A percentile compares a stretch with the other conserved stretches of the same genome.
Conservation (phyloP, 2,329 filamentous ascomycete species). For the Clonostachys solani region DNA sequence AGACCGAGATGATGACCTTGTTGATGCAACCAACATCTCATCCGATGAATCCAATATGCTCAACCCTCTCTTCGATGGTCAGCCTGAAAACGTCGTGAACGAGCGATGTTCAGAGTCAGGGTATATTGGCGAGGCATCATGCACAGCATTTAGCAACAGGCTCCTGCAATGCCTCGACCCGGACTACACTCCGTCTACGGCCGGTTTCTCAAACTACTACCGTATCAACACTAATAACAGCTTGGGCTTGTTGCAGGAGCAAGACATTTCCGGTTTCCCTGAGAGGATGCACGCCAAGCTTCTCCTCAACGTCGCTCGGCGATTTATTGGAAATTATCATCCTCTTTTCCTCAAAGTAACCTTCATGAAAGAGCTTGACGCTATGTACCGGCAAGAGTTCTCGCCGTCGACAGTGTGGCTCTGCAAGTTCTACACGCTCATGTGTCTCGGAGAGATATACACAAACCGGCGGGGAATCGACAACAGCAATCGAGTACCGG, state of each 20-base stretch:
- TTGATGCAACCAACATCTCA: conserved; percentile 7
- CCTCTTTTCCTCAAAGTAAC: conserved; percentile 25
- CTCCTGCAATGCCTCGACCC: conserved; percentile 19
- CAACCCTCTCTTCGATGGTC: conserved; percentile 17
- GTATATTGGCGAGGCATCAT: conserved; percentile 21
- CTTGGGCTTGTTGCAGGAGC: neutral
- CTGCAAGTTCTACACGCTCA: conserved; percentile 37
- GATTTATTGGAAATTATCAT: conserved; percentile 23
- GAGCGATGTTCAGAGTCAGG: conserved; percentile 11
- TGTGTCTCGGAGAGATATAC: conserved; percentile 38
- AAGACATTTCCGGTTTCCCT: conserved; percentile 6
- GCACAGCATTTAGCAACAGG: conserved; percentile 19
- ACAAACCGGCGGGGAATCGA: conserved; percentile 24
- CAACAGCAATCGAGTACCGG: conserved; percentile 26
- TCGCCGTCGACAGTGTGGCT: conserved; percentile 21
- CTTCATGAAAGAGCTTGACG: conserved; percentile 27
- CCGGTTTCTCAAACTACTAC: conserved; percentile 17
- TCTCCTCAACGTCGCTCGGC: conserved; percentile 16
- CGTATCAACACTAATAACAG: conserved; percentile 5
- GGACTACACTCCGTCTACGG: conserved; percentile 14
- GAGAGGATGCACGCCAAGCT: conserved; percentile 21
- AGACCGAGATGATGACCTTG: neutral
- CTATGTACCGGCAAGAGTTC: conserved; percentile 23
- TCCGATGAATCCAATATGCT: conserved; percentile 18
- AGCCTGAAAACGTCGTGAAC: conserved; percentile 7